phyloP scores from a whole-genome alignment of 2,329 filamentous ascomycete genomes.

The Aspergillus unguis region DNA sequence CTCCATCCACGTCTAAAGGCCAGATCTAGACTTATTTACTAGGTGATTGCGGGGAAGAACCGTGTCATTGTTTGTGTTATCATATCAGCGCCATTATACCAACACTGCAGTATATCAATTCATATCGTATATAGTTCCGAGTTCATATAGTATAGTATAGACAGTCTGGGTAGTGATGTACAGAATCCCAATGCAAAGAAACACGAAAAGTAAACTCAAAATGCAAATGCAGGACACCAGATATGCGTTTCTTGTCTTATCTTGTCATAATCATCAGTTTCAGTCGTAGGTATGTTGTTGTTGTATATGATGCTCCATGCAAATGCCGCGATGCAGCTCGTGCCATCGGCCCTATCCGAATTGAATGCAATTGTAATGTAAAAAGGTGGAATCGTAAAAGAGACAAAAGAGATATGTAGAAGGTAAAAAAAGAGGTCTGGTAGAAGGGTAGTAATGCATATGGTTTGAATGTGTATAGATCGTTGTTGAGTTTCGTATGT shows the following conservation, averaged over 20 bases:
- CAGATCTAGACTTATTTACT: neutral
- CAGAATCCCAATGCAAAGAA: neutral
- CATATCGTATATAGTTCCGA: too few relatives aligned
- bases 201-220: neutral
- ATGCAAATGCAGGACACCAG: slow-evolving; percentile 3
- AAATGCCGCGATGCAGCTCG: slow-evolving; percentile 4
- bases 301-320: slow-evolving; percentile 3
- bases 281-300: neutral
- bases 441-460: slow-evolving; percentile 8
- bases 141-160: neutral
- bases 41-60: neutral
- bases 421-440: neutral
- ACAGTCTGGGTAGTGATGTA: neutral
- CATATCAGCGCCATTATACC: too few relatives aligned
- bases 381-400: neutral
- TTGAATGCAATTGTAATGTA: neutral
- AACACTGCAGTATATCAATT: too few relatives aligned
- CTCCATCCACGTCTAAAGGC: neutral
- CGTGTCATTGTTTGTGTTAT: neutral
- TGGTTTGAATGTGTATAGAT: slow-evolving; percentile 1
- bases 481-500: neutral
- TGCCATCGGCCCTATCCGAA: neutral
- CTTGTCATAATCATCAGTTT: neutral
- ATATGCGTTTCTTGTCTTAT: neutral
- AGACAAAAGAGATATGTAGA: neutral